Evolutionary conservation across 441 rosid species (phyloP).

Genomic region (Bocquillonia castaneifolia): DNA sequence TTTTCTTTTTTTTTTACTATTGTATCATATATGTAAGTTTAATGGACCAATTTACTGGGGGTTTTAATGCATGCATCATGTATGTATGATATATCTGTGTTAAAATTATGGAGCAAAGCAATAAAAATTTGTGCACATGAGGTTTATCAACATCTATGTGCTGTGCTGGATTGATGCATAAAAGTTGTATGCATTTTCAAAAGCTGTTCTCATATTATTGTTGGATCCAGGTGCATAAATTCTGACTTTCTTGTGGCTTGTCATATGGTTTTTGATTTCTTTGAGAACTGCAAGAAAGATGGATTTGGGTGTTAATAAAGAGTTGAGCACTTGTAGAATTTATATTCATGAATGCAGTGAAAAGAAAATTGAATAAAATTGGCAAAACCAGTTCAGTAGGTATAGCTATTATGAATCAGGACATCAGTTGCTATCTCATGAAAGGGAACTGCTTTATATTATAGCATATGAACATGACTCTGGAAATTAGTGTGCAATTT

Average conservation of each 20-base stretch:
- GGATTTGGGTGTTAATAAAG: background rate
- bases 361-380: background rate
- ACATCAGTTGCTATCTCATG: no score
- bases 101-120: background rate
- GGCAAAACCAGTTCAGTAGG: background rate
- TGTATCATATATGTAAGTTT: background rate
- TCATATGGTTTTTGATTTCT: background rate
- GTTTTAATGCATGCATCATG: background rate
- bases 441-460: no score
- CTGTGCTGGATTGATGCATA: background rate
- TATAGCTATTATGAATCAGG: background rate
- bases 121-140: no score
- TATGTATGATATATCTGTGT: background rate
- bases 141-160: no score
- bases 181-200: background rate
- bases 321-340: background rate
- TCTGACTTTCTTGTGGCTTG: background rate
- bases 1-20: background rate
- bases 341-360: background rate
- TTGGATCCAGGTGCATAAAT: background rate
- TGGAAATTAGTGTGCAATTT: no score
- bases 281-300: background rate
- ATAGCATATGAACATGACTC: no score
- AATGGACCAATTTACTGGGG: background rate
- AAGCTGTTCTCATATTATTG: background rate